A percentile compares a stretch with the other conserved stretches of the same genome.
Evolutionary conservation across 176 grass and related monocot genomes (phyloP).

Genomic region (Bonia amplexicaulis): DNA sequence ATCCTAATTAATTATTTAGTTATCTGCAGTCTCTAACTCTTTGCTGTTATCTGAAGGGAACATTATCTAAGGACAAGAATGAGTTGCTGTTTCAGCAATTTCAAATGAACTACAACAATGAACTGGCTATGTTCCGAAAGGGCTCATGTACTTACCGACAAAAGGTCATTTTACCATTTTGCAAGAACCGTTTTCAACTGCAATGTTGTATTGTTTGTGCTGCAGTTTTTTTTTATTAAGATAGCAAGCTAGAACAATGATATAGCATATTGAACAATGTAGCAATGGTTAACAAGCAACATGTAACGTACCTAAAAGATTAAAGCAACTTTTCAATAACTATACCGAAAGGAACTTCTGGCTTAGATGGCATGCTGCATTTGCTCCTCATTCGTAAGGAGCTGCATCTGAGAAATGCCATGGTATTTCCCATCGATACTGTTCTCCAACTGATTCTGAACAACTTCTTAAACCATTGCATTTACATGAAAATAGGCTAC

Average conservation of each 20-base stretch:
- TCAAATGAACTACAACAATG: conserved; percentile 64
- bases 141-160: conserved; percentile 53
- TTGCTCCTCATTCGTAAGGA: not conserved
- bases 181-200: not conserved
- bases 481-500: not conserved
- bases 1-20: conserved; percentile 18
- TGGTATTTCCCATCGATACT: not conserved
- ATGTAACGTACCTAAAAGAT: not conserved
- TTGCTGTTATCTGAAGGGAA: conserved; percentile 43
- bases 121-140: conserved; percentile 59
- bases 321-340: not conserved
- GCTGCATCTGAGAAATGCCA: not conserved
- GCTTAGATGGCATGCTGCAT: not conserved
- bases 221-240: not conserved
- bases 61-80: conserved; percentile 79
- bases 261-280: not conserved
- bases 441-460: not conserved
- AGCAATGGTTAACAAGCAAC: not conserved
- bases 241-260: not conserved
- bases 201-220: not conserved
- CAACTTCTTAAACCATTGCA: not conserved
- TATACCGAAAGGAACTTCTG: not conserved
- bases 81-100: conserved; percentile 83
- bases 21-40: not conserved
- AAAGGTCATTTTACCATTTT: conserved; percentile 21